Base-by-base conservation (phyloP, 345 rosid genomes). In the Stellera chamaejasme region DNA sequence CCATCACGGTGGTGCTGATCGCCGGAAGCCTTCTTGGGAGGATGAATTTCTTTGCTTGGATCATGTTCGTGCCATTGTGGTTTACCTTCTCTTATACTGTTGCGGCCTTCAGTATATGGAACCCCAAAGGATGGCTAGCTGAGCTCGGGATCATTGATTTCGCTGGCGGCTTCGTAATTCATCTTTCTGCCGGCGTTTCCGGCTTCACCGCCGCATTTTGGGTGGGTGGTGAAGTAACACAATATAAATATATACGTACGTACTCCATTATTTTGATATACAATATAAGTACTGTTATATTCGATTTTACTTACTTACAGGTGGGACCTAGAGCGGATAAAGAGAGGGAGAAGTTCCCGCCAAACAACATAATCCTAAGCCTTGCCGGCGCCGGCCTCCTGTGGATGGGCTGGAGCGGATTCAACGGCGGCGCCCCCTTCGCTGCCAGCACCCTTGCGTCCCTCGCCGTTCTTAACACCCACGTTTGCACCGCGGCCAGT, bases 401-500 rank as follows among this genome's bases (percentile, higher is more conserved):
- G 2, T 77, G 85, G 83, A 69, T 79, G 83, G 83, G 83, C 11
- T 79, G 89, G 85, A 77, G 76, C 1, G 85, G 85, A 43, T 77
- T 79, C 78, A 75, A 82, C 59, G 83, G 80, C 1, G 80, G 80
- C 48, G 83, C 68, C 0, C 83, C 72, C 0, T 79, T 66, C 23
- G 70, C 60, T 0, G 71, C 69, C 27, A 75, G 81, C 66, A 39
- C 44, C 0, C 67, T 58, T 14, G 69, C 82, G 10, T 67, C 79
- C 57, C 79, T 79, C 0, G 81, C 81, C 19, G 41, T 75, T 51
- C 79, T 82, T 51, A 82, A 82, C 65, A 82, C 75, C 10, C 85
- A 77, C 60, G 72, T 77, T 4, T 79, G 85, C 64, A 44, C 81
- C 0, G 52, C 85, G 52, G 54, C 69, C 10, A 82, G 83, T 58